phyloP scores from a whole-genome alignment of 306 rosid species.

The Cicer bijugum region DNA sequence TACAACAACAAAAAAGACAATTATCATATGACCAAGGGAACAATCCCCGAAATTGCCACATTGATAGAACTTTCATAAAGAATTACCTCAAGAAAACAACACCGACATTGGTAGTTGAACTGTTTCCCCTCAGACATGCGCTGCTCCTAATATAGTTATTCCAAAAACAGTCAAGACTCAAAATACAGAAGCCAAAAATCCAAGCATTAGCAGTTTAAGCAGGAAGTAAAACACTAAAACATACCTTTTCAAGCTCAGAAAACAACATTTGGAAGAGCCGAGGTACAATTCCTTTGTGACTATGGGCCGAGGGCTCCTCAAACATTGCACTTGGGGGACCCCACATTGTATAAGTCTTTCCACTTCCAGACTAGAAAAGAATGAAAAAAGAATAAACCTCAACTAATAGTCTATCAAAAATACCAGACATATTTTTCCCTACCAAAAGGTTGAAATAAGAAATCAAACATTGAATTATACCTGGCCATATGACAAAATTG shows the following conservation, averaged over 20 bases:
- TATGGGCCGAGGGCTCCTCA: conserved; percentile 68
- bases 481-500: conserved; percentile 89
- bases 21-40: conserved; percentile 46
- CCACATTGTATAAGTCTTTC: conserved; percentile 98
- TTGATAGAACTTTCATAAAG: neutral
- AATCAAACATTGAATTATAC: conserved; percentile 50
- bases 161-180: conserved; percentile 41
- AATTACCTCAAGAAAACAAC: conserved; percentile 89
- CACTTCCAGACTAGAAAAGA: conserved; percentile 75
- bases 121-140: conserved; percentile 69
- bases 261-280: conserved; percentile 82
- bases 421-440: neutral
- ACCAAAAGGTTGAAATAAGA: conserved; percentile 10
- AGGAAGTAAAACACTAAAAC: conserved; percentile 46
- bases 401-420: neutral
- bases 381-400: neutral
- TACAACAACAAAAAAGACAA: conserved; percentile 37
- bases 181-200: conserved; percentile 6
- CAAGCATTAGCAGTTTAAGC: conserved; percentile 12
- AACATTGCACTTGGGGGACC: conserved; percentile 96
- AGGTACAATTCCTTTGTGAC: conserved; percentile 89
- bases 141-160: conserved; percentile 63
- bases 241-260: conserved; percentile 78
- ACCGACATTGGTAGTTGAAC: conserved; percentile 84
- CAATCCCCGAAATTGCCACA: neutral